phyloP scores from a whole-genome alignment of 129 eudicot species.

The Saposhnikovia divaricata region DNA sequence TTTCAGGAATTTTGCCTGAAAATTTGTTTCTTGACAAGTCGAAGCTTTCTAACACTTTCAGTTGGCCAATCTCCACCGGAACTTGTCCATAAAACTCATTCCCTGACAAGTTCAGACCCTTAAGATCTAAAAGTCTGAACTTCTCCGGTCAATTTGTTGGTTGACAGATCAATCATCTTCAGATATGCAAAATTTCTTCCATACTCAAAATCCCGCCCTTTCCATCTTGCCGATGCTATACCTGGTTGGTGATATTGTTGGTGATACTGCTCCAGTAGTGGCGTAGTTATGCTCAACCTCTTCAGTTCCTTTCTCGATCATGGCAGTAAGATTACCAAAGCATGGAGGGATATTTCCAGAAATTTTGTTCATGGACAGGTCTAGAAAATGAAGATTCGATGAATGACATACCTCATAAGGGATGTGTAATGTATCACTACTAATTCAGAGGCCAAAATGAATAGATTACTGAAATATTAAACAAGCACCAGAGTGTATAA shows the following conservation, averaged over 20 bases:
- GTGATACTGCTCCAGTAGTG: too few relatives aligned
- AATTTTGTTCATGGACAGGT: conserved; percentile 12
- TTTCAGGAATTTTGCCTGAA: background rate
- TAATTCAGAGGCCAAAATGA: too few relatives aligned
- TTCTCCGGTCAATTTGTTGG: conserved; percentile 7
- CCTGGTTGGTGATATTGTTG: too few relatives aligned
- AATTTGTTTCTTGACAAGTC: background rate
- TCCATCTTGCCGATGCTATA: background rate
- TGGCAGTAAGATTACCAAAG: conserved; percentile 2
- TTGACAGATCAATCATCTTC: conserved; percentile 18
- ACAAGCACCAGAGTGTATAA: too few relatives aligned
- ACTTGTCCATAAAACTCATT: too few relatives aligned
- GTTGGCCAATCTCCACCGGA: too few relatives aligned
- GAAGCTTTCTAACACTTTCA: too few relatives aligned
- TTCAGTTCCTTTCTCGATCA: background rate
- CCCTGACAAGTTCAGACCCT: background rate
- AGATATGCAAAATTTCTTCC: background rate
- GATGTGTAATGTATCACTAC: too few relatives aligned
- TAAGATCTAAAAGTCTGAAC: background rate
- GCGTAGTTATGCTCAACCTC: background rate
- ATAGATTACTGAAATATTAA: too few relatives aligned
- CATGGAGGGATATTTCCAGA: conserved; percentile 13
- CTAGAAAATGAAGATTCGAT: conserved; percentile 9
- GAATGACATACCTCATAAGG: conserved; percentile 20
- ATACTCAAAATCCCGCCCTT: background rate